Conservation (phyloP, 345 rosid species). For the Lepidium sativum region DNA sequence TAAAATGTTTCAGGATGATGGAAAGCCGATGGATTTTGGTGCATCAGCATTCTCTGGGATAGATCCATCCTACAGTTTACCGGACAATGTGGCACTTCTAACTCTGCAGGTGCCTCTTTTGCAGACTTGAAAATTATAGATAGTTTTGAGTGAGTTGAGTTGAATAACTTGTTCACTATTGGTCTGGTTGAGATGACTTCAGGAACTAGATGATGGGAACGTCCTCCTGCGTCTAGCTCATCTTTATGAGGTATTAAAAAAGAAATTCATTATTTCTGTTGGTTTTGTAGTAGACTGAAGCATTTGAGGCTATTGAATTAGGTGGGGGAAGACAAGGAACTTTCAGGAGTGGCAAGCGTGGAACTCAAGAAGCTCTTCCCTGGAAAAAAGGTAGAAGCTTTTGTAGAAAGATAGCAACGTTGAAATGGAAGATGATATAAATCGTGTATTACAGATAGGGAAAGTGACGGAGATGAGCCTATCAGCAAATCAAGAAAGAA, state of each 20-base stretch:
- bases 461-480: slow-evolving; percentile 62
- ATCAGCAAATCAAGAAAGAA: slow-evolving; percentile 84
- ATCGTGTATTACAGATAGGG: slow-evolving; percentile 38
- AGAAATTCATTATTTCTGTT: background rate
- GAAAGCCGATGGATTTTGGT: slow-evolving; percentile 47
- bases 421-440: background rate
- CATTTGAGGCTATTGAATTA: slow-evolving; percentile 12
- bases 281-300: slow-evolving; percentile 5
- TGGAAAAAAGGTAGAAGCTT: slow-evolving; percentile 37
- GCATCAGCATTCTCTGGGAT: slow-evolving; percentile 60
- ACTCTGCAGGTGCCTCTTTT: slow-evolving; percentile 63
- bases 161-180: slow-evolving; percentile 5
- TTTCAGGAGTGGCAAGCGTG: slow-evolving; percentile 53
- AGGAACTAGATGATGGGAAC: slow-evolving; percentile 77
- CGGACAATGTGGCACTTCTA: slow-evolving; percentile 71
- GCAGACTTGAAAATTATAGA: background rate
- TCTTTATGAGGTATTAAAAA: slow-evolving; percentile 56
- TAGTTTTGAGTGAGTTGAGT: background rate
- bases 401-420: background rate
- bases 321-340: slow-evolving; percentile 82
- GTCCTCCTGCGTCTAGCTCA: slow-evolving; percentile 85
- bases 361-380: slow-evolving; percentile 62
- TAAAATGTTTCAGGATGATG: slow-evolving; percentile 48
- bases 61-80: slow-evolving; percentile 68
- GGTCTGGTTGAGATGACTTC: slow-evolving; percentile 8